Base-by-base conservation (phyloP, 345 rosid genomes). In the Heritiera fomes region DNA sequence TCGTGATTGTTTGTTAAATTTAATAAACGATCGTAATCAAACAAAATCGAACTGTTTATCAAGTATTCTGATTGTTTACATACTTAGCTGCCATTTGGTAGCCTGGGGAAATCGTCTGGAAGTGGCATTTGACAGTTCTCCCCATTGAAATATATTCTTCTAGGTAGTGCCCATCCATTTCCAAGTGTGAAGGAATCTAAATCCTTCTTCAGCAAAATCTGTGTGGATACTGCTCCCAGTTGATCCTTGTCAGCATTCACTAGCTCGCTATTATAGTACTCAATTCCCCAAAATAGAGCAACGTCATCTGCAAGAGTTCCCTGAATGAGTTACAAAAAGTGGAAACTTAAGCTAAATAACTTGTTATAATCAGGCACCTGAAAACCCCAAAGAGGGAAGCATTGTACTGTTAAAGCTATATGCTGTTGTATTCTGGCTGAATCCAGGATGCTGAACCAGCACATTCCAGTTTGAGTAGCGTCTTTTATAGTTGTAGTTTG, bases 91-190 rank as follows among this genome's bases (percentile, higher is more conserved):
- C 28, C 28, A 23, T 84, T 91, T 77, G 93, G 91, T 23, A 85
- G 84, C 83, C 65, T 71, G 0, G 93, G 93, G 46, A 81, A 89
- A 8, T 79, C 77, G 78, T 91, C 89, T 5, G 91, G 90, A 28
- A 62, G 87, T 11, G 95, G 85, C 90, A 88, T 89, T 34, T 67
- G 53, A 59, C 95, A 89, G 75, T 84, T 84, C 17, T 89, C 90
- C 6, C 90, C 91, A 14, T 83, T 78, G 82, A 87, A 91, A 75
- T 88, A 88, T 76, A 89, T 58, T 82, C 82, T 84, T 61, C 90
- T 75, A 4, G 94, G 94, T n/a, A 91, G 75, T 0, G 81, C 89
- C 94, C 94, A 89, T 34, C 94, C 91, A 6, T 79, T 89, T 43
- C 83, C 80, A 11, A 89, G 79, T 34, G 89, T 89, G 75, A 91